Percentiles rank a stretch among this genome's conserved stretches.
phyloP scores from a whole-genome alignment of 768 basidiomycete genomes.

The Gymnopilus junonius region DNA sequence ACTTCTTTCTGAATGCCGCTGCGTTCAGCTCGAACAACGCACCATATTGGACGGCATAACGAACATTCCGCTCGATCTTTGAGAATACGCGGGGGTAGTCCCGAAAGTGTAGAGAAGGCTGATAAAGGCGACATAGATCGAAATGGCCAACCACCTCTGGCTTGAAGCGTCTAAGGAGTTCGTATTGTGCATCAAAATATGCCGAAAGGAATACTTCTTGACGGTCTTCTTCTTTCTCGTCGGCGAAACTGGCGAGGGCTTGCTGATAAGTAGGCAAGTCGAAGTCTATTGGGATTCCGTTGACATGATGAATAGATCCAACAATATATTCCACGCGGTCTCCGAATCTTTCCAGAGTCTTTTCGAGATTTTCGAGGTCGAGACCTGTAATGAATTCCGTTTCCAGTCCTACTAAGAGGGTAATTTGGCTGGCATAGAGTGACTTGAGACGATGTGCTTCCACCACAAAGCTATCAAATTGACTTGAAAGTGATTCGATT shows the following conservation, averaged over 20 bases:
- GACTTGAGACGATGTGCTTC: conserved; percentile 81
- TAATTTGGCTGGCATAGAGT: conserved; percentile 65
- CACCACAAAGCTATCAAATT: conserved; percentile 74
- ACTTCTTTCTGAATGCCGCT: conserved; percentile 91
- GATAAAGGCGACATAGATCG: conserved; percentile 89
- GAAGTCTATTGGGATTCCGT: conserved; percentile 90
- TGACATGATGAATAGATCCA: conserved; percentile 93
- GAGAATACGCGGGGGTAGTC: conserved; percentile 63
- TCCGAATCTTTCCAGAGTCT: conserved; percentile 51
- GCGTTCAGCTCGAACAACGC: conserved; percentile 94
- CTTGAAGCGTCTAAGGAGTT: conserved; percentile 66
- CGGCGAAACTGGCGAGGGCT: conserved; percentile 52
- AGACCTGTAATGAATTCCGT: conserved; percentile 82
- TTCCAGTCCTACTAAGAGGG: conserved; percentile 87
- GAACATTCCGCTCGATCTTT: conserved; percentile 76
- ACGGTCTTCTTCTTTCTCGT: conserved; percentile 31
- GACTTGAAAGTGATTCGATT: conserved; percentile 52
- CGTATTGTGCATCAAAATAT: conserved; percentile 89
- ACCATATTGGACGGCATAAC: conserved; percentile 75
- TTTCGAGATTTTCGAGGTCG: conserved; percentile 65
- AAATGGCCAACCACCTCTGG: conserved; percentile 95
- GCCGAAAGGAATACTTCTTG: conserved; percentile 55
- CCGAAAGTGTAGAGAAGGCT: conserved; percentile 60
- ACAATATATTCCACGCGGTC: conserved; percentile 83
- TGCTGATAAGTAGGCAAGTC: conserved; percentile 71